Evolutionary conservation across 768 basidiomycete genomes (phyloP), one percentile per base, ranked within the genome.

Genomic region (Boletus rubescentipes): DNA sequence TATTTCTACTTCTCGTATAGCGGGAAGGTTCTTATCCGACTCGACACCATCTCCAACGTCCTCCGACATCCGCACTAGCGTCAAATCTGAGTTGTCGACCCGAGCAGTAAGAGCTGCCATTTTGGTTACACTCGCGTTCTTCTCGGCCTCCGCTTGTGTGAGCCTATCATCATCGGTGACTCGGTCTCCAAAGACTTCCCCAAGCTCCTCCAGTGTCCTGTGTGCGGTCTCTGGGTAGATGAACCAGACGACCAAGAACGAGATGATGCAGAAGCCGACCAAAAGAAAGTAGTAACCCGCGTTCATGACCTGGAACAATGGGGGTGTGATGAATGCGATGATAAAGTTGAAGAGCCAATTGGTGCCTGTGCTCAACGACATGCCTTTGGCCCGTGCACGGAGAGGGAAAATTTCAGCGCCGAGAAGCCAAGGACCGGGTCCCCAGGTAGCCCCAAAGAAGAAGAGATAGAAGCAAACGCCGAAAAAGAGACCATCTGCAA

Each of bases 401-500:
- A 72, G 68, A 35, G 72, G 77, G 59, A 80, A 82, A 38, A 81
- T 71, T 54, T 82, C 81, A 2, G 78, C 79, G 16, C 74, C 73
- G 43, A 82, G 75, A 11, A 80, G 72, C 80, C 79, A 82, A 2
- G 80, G 77, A 20, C 73, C 73, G 0, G 81, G 81, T 37, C 80
- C 81, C 80, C 80, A 81, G 61, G 81, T 78, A 20, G 78, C 79
- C 6, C 79, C 80, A 47, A 77, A 83, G 60, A 83, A 74, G 64
- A 85, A 83, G 21, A 85, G 73, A 63, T 85, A 85, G n/a, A 80
- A 60, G 59, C 79, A 79, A 49, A 82, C 75, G 54, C 77, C 72
- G 50, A 69, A 73, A 31, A 72, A 76, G 51, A 75, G 68, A 15
- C 67, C 73, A 45, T 74, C 60, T 11, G 75, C 70, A n/a, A 67